phyloP scores from a whole-genome alignment of 83 land plant genomes.

The Picea engelmannii region DNA sequence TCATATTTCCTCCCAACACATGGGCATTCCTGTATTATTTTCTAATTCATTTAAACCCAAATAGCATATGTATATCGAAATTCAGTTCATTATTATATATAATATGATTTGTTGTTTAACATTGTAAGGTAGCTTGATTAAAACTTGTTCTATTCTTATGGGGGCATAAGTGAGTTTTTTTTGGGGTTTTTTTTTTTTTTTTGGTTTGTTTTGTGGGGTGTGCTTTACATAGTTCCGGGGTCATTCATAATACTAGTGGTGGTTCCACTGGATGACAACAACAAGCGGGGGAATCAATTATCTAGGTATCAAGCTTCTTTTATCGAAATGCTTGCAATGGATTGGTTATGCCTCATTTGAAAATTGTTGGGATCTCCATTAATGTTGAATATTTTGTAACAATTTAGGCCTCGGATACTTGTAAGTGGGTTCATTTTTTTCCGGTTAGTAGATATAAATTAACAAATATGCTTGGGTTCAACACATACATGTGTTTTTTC shows the following conservation, averaged over 20 bases:
- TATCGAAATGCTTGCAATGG: background rate
- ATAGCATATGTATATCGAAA: background rate
- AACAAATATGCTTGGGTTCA: background rate
- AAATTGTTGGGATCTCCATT: background rate
- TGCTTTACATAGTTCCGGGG: constrained; percentile 40
- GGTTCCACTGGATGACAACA: constrained; percentile 41
- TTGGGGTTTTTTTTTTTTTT: background rate
- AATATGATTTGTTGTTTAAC: background rate
- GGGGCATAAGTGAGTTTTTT: background rate
- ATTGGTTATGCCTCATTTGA: background rate
- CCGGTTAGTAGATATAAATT: background rate
- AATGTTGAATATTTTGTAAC: constrained; percentile 3
- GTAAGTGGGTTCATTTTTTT: background rate
- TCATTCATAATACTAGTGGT: constrained; percentile 36
- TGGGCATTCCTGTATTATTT: constrained; percentile 26
- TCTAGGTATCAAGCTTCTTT: constrained; percentile 28
- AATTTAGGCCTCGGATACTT: background rate
- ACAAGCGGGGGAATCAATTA: constrained; percentile 28
- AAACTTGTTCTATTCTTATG: background rate
- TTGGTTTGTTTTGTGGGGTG: background rate
- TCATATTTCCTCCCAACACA: constrained; percentile 40
- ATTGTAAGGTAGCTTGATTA: background rate
- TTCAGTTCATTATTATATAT: background rate
- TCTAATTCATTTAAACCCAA: background rate
- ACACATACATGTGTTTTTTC: background rate